Percentiles rank a stretch among this genome's conserved stretches.
Conservation (phyloP, 768 basidiomycete genomes). For the Mycena haematopus region DNA sequence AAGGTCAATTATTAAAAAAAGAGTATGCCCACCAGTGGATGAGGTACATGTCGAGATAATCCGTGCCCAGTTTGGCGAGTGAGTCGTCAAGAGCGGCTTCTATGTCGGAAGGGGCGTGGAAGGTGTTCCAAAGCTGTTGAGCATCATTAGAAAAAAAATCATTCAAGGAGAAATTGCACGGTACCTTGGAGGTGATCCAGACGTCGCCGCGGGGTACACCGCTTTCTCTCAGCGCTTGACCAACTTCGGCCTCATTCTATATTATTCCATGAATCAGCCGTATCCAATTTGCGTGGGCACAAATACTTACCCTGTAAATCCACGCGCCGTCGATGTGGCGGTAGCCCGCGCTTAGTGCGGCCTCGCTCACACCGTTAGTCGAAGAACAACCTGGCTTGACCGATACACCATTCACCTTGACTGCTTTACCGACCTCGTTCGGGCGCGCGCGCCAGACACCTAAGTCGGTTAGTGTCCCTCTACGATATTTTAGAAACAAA, state of each 20-base stretch:
- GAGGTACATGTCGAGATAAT: conserved; percentile 82
- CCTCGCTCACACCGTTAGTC: conserved; percentile 39
- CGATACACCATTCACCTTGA: conserved; percentile 49
- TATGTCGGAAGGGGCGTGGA: conserved; percentile 77
- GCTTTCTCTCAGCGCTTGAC: conserved; percentile 64
- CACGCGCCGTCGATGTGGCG: conserved; percentile 79
- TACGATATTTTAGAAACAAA: background rate
- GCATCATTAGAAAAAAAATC: background rate
- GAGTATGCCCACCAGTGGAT: conserved; percentile 66
- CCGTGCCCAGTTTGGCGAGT: conserved; percentile 61
- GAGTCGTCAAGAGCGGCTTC: conserved; percentile 73
- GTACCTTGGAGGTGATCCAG: conserved; percentile 71
- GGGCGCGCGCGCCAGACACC: conserved; percentile 67
- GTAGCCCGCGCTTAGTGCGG: conserved; percentile 68
- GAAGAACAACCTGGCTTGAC: background rate
- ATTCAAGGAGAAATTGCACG: background rate
- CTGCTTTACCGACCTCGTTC: conserved; percentile 70
- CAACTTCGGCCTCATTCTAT: conserved; percentile 75
- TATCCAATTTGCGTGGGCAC: background rate
- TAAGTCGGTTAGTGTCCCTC: conserved; percentile 32
- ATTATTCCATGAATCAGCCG: background rate
- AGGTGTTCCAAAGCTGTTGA: conserved; percentile 74
- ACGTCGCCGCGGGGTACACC: conserved; percentile 65
- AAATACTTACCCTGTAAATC: conserved; percentile 63
- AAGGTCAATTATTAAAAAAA: no score